phyloP scores from a whole-genome alignment of 75 land plant genomes.

The Pinus taeda region DNA sequence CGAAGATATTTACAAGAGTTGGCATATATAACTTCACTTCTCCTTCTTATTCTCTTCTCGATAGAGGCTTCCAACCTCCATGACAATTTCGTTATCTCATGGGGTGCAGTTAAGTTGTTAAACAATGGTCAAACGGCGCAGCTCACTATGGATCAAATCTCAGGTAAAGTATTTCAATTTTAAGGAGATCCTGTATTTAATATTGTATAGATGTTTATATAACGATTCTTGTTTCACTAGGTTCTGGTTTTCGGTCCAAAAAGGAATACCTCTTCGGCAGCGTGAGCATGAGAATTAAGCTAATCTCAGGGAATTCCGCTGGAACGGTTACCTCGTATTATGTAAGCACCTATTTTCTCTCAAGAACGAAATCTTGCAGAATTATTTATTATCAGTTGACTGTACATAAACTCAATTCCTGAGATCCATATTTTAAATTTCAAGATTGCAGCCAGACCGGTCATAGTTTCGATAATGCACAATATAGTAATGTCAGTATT shows the following conservation, averaged over 20 bases:
- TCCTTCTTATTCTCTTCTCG: not conserved
- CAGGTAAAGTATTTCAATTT: not conserved
- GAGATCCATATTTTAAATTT: not conserved
- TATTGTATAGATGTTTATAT: too few species aligned
- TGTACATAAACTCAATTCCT: not conserved
- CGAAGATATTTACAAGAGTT: not conserved
- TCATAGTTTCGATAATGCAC: not conserved
- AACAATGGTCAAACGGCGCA: constrained; percentile 1
- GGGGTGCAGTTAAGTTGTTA: not conserved
- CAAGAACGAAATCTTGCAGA: not conserved
- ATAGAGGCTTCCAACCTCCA: not conserved
- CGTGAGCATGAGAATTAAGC: constrained; percentile 39
- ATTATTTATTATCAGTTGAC: not conserved
- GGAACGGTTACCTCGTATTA: constrained; percentile 37
- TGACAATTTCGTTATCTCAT: not conserved
- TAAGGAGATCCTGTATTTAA: too few species aligned
- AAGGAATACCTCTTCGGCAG: constrained; percentile 35
- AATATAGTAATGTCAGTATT: not conserved
- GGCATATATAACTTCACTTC: not conserved
- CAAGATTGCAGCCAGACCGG: not conserved
- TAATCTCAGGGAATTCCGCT: constrained; percentile 41
- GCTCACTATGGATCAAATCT: not conserved
- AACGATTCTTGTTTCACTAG: not conserved
- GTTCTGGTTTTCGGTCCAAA: constrained; percentile 33
- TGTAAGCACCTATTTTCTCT: constrained; percentile 11